These are phyloP conservation scores for Picea engelmannii DNA, from an alignment of 83 land plant genomes.

Conservation along the genomic window DNA sequence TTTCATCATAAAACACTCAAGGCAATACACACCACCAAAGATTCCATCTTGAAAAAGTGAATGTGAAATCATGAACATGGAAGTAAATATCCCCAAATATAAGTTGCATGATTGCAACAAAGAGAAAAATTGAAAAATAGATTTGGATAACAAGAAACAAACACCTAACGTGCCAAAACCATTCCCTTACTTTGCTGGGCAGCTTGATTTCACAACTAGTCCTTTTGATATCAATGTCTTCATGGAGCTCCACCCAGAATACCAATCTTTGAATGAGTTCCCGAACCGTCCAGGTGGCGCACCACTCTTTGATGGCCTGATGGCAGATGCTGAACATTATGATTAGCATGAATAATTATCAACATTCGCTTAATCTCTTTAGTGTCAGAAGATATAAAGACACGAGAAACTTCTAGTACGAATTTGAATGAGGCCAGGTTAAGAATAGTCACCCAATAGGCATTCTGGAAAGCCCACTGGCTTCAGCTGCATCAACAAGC, in stretches of 20 bases:
- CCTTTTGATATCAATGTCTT: constrained; percentile 80
- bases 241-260: constrained; percentile 98
- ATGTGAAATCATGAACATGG: not conserved
- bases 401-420: not conserved
- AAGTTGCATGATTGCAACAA: not conserved
- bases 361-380: not conserved
- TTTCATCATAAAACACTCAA: no score
- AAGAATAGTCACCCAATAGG: constrained; percentile 66
- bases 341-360: constrained; percentile 1
- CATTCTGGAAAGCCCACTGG: constrained; percentile 81
- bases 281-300: constrained; percentile 67
- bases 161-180: not conserved
- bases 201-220: constrained; percentile 83
- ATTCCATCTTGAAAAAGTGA: not conserved
- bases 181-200: constrained; percentile 82
- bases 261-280: constrained; percentile 73
- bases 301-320: constrained; percentile 74
- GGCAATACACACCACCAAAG: not conserved
- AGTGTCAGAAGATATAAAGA: not conserved
- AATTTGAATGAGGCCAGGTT: not conserved
- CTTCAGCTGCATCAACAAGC: constrained; percentile 93
- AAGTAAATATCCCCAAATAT: not conserved
- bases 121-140: not conserved
- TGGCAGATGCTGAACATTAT: constrained; percentile 3
- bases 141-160: not conserved